Evolutionary conservation across 2,329 filamentous ascomycete genomes (phyloP), one percentile per base, ranked within the genome.

Genomic region (Arthrobotrys pseudoclavata): DNA sequence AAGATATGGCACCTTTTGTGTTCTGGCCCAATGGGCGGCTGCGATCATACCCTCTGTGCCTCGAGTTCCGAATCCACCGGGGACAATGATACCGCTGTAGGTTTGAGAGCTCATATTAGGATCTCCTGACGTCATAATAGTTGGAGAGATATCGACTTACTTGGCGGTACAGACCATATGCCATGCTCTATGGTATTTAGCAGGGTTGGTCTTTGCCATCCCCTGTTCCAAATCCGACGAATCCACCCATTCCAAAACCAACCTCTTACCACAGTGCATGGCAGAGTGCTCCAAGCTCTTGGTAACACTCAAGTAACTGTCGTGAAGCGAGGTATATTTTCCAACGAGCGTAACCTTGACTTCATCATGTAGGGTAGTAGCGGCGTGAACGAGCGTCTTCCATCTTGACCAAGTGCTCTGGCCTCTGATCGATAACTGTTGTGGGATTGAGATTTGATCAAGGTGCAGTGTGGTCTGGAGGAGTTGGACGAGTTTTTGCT

Each of bases 251-350:
- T 92, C 87, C 45, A 98, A 86, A 79, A 94, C 90, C 48, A 98
- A 87, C 83, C 93, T 94, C 80, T 90, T 89, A 63, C 88, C 87
- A 84, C 94, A 96, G 77, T 89, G 89, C 94, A 98, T 97, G 4
- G 94, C 91, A 0, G 92, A 89, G 84, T 98, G 95, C 84, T 98
- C 95, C 2, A 98, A 87, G 0, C 94, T 90, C 85, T 97, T 97
- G 83, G 89, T 87, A 50, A 97, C 91, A 52, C 89, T 91, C 57
- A 97, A 87, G 82, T 97, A 98, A 3, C 92, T 91, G 83, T 98
- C 95, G 68, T 94, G 90, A 3, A 95, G 89, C 66, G 89, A 89
- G 22, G 90, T 91, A 84, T 99, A 99, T 85, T 98, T 98, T 81
- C 96, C 96, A 10, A 98, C 94, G 12, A 99, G 86, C 7, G 90